Conservation (phyloP, 179 eudicot species). For the Sideroxylon spinosum region DNA sequence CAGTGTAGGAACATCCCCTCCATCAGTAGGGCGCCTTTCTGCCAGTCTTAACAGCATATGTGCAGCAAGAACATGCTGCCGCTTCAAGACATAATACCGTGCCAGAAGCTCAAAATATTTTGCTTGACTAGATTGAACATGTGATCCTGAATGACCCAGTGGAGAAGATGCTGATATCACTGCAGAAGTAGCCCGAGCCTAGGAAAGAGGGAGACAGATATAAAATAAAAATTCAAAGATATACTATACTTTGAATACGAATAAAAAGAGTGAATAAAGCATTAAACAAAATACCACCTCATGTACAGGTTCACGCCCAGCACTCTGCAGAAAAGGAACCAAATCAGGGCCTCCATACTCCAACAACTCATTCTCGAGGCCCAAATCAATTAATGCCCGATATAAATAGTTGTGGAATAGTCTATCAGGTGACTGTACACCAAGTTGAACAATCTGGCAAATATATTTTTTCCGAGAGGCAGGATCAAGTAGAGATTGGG, state of each 20-base stretch:
- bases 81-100: constrained; percentile 82
- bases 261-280: not conserved
- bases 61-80: constrained; percentile 95
- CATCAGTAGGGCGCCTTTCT: constrained; percentile 70
- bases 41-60: constrained; percentile 76
- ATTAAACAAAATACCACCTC: constrained; percentile 41
- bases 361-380: constrained; percentile 88
- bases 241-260: not conserved
- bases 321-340: constrained; percentile 83
- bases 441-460: constrained; percentile 91
- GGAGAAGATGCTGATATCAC: constrained; percentile 36
- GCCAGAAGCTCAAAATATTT: constrained; percentile 90
- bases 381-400: constrained; percentile 73
- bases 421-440: constrained; percentile 91
- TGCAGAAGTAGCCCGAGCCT: constrained; percentile 50
- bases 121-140: constrained; percentile 44
- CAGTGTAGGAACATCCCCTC: constrained; percentile 58
- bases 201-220: not conserved
- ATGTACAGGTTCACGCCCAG: constrained; percentile 58
- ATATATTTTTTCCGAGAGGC: constrained; percentile 71
- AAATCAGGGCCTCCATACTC: constrained; percentile 96
- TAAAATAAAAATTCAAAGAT: not conserved
- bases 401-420: constrained; percentile 80
- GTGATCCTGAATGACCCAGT: constrained; percentile 38
- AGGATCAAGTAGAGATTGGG: constrained; percentile 60